phyloP scores from a whole-genome alignment of 1,284 basidiomycete species.

The Bjerkandera adusta region DNA sequence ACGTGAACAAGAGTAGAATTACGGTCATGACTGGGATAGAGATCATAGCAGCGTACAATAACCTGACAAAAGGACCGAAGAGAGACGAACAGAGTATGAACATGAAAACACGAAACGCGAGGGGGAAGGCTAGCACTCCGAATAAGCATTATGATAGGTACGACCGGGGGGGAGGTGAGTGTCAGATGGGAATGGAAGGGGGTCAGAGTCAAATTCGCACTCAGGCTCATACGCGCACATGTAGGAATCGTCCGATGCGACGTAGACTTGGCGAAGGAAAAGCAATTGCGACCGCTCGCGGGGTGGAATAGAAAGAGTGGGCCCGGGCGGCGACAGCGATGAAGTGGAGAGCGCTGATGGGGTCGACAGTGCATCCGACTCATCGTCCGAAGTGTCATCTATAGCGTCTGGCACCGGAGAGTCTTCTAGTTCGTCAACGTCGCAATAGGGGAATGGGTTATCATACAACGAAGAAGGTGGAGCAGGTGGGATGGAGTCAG shows the following conservation, averaged over 20 bases:
- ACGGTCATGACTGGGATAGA: constrained; percentile 6
- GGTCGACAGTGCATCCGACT: constrained; percentile 68
- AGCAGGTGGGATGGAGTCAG: constrained; percentile 38
- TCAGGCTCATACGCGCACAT: constrained; percentile 62
- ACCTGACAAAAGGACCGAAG: constrained; percentile 13
- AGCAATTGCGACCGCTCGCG: constrained; percentile 47
- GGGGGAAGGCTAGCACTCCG: constrained; percentile 52
- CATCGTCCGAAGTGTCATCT: constrained; percentile 80
- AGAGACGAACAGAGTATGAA: constrained; percentile 20
- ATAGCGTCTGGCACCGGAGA: constrained; percentile 72
- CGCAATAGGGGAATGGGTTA: constrained; percentile 59
- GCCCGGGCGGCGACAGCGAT: constrained; percentile 39
- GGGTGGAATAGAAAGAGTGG: constrained; percentile 48
- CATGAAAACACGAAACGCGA: constrained; percentile 19
- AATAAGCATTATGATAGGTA: constrained; percentile 36
- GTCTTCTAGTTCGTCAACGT: constrained; percentile 62
- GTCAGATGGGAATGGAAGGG: constrained; percentile 59
- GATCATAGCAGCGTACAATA: constrained; percentile 13
- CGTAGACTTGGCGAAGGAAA: constrained; percentile 55
- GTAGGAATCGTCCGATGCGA: constrained; percentile 54
- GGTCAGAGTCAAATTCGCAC: constrained; percentile 63
- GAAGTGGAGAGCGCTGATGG: constrained; percentile 38
- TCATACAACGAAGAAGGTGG: constrained; percentile 43
- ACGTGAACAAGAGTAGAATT: no score
- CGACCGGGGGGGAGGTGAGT: constrained; percentile 44